phyloP scores from a whole-genome alignment of 495 filamentous ascomycete species.

The Aspergillus cristatus region DNA sequence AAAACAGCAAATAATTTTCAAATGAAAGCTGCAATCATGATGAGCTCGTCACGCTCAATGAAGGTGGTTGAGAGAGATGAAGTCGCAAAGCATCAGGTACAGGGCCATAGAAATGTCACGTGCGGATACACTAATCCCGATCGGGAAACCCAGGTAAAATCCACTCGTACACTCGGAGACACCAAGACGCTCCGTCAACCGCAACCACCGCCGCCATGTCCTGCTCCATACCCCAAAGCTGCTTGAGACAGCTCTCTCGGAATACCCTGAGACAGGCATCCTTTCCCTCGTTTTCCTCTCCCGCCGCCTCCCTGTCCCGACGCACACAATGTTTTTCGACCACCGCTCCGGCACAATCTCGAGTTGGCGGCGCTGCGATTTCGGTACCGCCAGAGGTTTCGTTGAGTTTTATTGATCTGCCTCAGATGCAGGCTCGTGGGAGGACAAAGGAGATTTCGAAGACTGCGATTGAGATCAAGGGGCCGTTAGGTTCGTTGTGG shows the following conservation, averaged over 20 bases:
- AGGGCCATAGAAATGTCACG: slow-evolving; percentile 11
- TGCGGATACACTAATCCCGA: slow-evolving; percentile 22
- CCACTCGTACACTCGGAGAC: slow-evolving; percentile 19
- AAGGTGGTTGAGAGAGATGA: background rate
- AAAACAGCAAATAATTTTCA: background rate
- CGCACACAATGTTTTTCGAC: slow-evolving; percentile 60
- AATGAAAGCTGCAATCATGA: background rate
- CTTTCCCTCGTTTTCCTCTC: slow-evolving; percentile 64
- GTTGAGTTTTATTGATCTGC: slow-evolving; percentile 53
- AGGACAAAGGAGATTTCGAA: slow-evolving; percentile 46
- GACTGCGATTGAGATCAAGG: slow-evolving; percentile 54
- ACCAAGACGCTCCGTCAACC: slow-evolving; percentile 7
- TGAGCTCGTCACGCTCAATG: background rate
- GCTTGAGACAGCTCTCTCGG: slow-evolving; percentile 33
- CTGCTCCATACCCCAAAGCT: slow-evolving; percentile 27
- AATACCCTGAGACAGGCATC: slow-evolving; percentile 24
- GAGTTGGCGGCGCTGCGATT: slow-evolving; percentile 74
- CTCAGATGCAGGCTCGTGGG: slow-evolving; percentile 38
- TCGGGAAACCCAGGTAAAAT: slow-evolving; percentile 27
- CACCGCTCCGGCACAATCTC: slow-evolving; percentile 55
- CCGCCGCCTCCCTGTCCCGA: slow-evolving; percentile 50
- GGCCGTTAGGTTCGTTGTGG: slow-evolving; percentile 55
- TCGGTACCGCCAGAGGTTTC: slow-evolving; percentile 77
- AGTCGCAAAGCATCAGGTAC: background rate
- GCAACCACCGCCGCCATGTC: slow-evolving; percentile 25